These are phyloP conservation scores for Pterocarpus macrocarpus DNA, from an alignment of 306 rosid genomes.

Conservation along the genomic window DNA sequence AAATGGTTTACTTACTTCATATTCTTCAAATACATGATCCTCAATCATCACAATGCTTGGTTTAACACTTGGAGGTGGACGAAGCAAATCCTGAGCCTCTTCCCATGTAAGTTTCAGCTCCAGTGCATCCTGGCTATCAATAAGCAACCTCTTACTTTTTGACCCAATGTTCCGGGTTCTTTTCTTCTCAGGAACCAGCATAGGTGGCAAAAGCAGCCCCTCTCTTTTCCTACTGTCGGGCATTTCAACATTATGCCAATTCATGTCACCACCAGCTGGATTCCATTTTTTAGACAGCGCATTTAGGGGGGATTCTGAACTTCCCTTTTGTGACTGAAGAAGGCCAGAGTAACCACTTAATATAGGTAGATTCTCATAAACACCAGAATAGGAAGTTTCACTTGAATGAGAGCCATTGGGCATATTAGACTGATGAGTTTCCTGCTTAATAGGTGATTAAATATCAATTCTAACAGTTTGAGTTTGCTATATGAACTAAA, in stretches of 20 bases:
- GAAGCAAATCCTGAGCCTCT: conserved; percentile 96
- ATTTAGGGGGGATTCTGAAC: conserved; percentile 77
- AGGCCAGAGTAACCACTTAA: conserved; percentile 95
- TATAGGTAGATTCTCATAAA: conserved; percentile 89
- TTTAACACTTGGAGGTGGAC: conserved; percentile 88
- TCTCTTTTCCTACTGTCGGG: conserved; percentile 76
- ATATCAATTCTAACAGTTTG: conserved; percentile 56
- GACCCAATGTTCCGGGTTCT: conserved; percentile 91
- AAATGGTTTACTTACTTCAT: conserved; percentile 74
- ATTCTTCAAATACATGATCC: conserved; percentile 94
- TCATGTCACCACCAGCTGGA: conserved; percentile 72
- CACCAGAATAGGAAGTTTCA: conserved; percentile 88
- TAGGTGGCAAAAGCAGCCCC: conserved; percentile 72
- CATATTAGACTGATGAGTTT: conserved; percentile 74
- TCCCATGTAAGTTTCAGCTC: conserved; percentile 97
- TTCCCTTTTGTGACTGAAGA: conserved; percentile 93
- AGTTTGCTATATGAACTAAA: conserved; percentile 54
- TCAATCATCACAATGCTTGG: conserved; percentile 90
- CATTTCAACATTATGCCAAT: conserved; percentile 79
- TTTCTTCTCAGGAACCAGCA: conserved; percentile 79
- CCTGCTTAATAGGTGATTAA: conserved; percentile 75
- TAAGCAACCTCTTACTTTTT: conserved; percentile 93
- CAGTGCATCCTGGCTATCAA: conserved; percentile 93
- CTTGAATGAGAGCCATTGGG: conserved; percentile 86
- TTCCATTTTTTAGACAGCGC: conserved; percentile 75